These are phyloP conservation scores for Gaertneriomyces semiglobifer DNA, from an alignment of 192 early-diverging fungal species.

Conservation along the genomic window DNA sequence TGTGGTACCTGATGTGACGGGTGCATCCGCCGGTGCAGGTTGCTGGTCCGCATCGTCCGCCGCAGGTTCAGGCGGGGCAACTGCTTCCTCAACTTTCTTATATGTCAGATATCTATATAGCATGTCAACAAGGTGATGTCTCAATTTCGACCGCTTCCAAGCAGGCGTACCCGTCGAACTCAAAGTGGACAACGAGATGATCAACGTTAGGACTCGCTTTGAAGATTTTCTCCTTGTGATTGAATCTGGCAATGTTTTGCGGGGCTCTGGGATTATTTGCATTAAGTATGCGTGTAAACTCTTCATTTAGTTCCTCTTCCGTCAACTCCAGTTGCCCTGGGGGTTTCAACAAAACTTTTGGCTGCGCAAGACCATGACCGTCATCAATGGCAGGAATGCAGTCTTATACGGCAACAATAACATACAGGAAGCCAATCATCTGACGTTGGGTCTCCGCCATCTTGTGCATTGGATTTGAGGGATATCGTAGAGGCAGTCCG, in stretches of 20 bases:
- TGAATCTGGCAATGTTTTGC: constrained; percentile 63
- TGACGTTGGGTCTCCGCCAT: constrained; percentile 24
- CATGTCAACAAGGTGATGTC: neutral
- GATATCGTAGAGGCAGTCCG: constrained; percentile 43
- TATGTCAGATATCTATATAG: constrained; percentile 46
- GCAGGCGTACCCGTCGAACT: constrained; percentile 55
- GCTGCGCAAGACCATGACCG: constrained; percentile 25
- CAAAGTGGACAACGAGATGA: constrained; percentile 59
- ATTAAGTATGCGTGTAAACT: constrained; percentile 61
- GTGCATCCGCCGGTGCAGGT: constrained; percentile 23
- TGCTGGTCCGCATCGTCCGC: neutral
- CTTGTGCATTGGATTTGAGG: constrained; percentile 30
- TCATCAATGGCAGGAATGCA: neutral
- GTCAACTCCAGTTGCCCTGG: constrained; percentile 51
- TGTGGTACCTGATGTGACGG: constrained; percentile 20
- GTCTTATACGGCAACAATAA: neutral
- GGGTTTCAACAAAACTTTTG: constrained; percentile 61
- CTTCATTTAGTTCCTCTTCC: constrained; percentile 57
- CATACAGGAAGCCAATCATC: constrained; percentile 60
- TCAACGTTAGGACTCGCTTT: constrained; percentile 60
- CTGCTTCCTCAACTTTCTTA: constrained; percentile 31
- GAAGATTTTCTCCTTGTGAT: constrained; percentile 54
- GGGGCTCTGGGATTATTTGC: constrained; percentile 65
- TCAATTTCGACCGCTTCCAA: neutral
- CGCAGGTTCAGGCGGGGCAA: constrained; percentile 13